A percentile compares a stretch with the other conserved stretches of the same genome.
These are phyloP conservation scores for Claviceps citrina DNA, from an alignment of 2,329 filamentous ascomycete species.

Conservation along the genomic window DNA sequence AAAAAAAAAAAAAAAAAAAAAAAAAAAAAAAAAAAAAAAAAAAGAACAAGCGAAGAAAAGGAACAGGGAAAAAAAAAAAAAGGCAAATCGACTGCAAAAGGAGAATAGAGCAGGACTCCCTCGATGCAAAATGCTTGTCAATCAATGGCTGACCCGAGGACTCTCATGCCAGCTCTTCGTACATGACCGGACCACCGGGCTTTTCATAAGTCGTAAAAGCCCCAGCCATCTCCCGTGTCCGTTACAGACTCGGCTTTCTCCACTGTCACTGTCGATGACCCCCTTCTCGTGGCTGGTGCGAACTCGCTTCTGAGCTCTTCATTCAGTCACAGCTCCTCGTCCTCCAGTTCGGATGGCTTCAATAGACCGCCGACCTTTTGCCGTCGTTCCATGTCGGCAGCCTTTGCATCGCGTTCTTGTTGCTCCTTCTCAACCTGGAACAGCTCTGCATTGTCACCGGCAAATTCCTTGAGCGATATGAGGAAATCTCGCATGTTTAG, in stretches of 20 bases:
- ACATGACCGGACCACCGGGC: too few species aligned
- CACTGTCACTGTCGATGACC: constrained; percentile 9
- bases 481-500: constrained; percentile 91
- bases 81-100: not conserved
- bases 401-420: constrained; percentile 69
- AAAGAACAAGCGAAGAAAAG: not conserved
- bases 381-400: constrained; percentile 76
- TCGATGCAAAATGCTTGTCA: not conserved
- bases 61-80: not conserved
- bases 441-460: constrained; percentile 85
- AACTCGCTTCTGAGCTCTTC: constrained; percentile 51
- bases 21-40: constrained; percentile 1
- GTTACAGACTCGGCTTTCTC: constrained; percentile 13
- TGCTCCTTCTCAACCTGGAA: constrained; percentile 92
- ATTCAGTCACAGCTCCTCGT: constrained; percentile 77
- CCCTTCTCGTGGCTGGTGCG: constrained; percentile 22
- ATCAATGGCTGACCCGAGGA: not conserved
- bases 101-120: not conserved
- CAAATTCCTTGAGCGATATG: constrained; percentile 92
- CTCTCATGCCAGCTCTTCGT: not conserved
- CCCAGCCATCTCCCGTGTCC: constrained; percentile 41
- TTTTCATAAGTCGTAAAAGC: constrained; percentile 43
- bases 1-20: not conserved
- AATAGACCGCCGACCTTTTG: constrained; percentile 91
- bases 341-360: constrained; percentile 93